These are phyloP conservation scores for Sorghum bicolor DNA, from an alignment of 176 grass and related monocot species.

Conservation along the genomic window Sorghum_bicolor_NCBIv3 NC_012873.2:66921001-66921500, in stretches of 20 bases:
- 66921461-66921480: background rate
- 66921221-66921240: slow-evolving; percentile 16
- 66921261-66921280: background rate
- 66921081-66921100: slow-evolving; percentile 26
- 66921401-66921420: background rate
- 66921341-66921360: background rate
- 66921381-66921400: background rate
- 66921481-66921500: background rate
- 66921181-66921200: slow-evolving; percentile 25
- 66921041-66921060: background rate
- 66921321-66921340: background rate
- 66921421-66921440: background rate
- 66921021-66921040: background rate
- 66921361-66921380: background rate
- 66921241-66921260: background rate
- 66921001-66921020: slow-evolving; percentile 20
- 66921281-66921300: background rate
- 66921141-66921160: slow-evolving; percentile 10
- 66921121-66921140: slow-evolving; percentile 14
- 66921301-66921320: background rate
- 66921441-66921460: background rate
- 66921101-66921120: background rate
- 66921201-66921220: slow-evolving; percentile 29
- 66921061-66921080: background rate
- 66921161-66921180: slow-evolving; percentile 21